A percentile compares a stretch with the other conserved stretches of the same genome.
These are phyloP conservation scores for Desmodesmus armatus DNA, from an alignment of 139 green algal species.

Conservation along the genomic window DNA sequence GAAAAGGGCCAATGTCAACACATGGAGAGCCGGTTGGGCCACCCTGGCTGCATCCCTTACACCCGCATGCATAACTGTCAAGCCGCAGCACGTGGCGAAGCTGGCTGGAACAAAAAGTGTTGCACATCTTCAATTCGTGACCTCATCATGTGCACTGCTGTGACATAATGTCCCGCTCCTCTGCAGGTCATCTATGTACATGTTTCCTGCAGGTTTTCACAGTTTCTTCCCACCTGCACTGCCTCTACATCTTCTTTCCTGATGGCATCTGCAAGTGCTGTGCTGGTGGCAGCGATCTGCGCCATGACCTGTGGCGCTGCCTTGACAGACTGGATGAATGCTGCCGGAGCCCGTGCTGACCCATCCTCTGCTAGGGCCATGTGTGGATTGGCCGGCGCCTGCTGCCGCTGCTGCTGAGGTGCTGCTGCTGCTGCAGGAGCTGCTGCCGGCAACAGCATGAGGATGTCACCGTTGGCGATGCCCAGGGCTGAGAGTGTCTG, in stretches of 20 bases:
- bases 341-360: constrained; percentile 45
- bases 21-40: no score
- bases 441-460: constrained; percentile 61
- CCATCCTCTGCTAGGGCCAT: constrained; percentile 49
- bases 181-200: no score
- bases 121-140: background rate
- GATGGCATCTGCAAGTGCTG: constrained; percentile 48
- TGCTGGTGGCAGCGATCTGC: constrained; percentile 4
- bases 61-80: no score
- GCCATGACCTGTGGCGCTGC: constrained; percentile 11
- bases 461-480: constrained; percentile 70
- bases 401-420: constrained; percentile 23
- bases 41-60: no score
- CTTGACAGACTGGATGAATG: constrained; percentile 46
- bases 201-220: no score
- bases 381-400: constrained; percentile 35
- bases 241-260: constrained; percentile 44
- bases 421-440: background rate
- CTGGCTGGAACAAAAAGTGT: background rate
- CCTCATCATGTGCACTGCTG: background rate
- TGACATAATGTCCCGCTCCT: no score
- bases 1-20: no score
- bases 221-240: constrained; percentile 60
- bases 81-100: no score
- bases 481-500: constrained; percentile 58